Evolutionary conservation across 441 rosid genomes (phyloP).

Genomic region (Arabidopsis hybrid): DNA sequence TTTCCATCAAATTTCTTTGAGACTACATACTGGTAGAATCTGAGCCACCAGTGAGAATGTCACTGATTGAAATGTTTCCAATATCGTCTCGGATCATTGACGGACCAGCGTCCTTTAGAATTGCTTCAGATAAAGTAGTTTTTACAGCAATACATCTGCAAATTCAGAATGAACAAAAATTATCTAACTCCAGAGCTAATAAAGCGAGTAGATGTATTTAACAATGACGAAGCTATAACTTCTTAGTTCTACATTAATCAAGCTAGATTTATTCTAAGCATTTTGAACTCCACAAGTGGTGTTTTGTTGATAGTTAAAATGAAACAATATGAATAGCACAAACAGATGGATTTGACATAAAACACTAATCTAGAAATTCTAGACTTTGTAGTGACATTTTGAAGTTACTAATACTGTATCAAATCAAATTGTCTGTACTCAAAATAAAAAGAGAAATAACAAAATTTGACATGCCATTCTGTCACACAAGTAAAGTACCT

Average conservation of each 20-base stretch:
- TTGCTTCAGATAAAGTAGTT: slow-evolving; percentile 80
- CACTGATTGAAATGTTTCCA: slow-evolving; percentile 76
- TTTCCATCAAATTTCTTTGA: slow-evolving; percentile 50
- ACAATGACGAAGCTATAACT: background rate
- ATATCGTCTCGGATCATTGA: slow-evolving; percentile 80
- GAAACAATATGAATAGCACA: slow-evolving; percentile 1
- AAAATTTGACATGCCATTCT: slow-evolving; percentile 11
- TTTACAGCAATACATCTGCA: slow-evolving; percentile 95
- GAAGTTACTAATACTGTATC: slow-evolving; percentile 11
- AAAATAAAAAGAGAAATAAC: background rate
- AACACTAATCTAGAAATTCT: slow-evolving; percentile 3
- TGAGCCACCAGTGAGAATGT: slow-evolving; percentile 89
- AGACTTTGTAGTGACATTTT: background rate
- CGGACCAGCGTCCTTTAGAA: slow-evolving; percentile 70
- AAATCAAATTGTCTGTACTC: background rate
- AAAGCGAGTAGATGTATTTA: background rate
- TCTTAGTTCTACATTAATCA: background rate
- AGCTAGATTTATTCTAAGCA: background rate
- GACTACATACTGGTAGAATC: slow-evolving; percentile 82
- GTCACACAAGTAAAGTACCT: slow-evolving; percentile 53
- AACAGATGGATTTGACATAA: background rate
- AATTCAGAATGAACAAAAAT: slow-evolving; percentile 17
- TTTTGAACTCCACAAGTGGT: slow-evolving; percentile 6
- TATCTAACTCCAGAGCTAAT: slow-evolving; percentile 28
- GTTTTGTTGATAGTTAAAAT: background rate